Percentiles rank a stretch among this genome's conserved stretches.
Evolutionary conservation across 352 stramenopile genomes (phyloP).

Genomic region (Detonula confervacea): DNA sequence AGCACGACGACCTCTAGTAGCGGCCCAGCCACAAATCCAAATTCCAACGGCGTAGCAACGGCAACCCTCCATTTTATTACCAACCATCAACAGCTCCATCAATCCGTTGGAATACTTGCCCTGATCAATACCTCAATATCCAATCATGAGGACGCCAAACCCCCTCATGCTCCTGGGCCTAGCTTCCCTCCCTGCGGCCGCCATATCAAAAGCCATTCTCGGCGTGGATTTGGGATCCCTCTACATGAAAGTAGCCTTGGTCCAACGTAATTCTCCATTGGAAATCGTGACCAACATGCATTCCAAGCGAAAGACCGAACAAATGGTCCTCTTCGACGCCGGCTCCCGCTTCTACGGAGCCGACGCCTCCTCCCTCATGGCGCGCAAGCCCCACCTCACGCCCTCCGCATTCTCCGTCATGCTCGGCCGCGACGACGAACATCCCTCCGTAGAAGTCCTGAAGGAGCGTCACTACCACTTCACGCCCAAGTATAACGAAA

Average conservation of each 20-base stretch:
- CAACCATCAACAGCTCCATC: too few relatives aligned
- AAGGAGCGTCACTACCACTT: constrained; percentile 76
- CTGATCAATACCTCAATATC: too few relatives aligned
- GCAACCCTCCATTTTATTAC: too few relatives aligned
- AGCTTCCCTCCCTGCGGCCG: constrained; percentile 15
- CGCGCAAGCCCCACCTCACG: constrained; percentile 91
- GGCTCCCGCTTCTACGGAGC: constrained; percentile 94
- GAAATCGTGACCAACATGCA: constrained; percentile 98
- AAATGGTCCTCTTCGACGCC: constrained; percentile 86
- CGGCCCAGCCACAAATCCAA: too few relatives aligned
- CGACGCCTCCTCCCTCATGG: constrained; percentile 91
- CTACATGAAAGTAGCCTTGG: constrained; percentile 91
- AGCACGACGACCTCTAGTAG: too few relatives aligned
- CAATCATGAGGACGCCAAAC: constrained; percentile 8
- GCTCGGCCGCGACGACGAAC: constrained; percentile 88
- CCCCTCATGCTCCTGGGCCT: constrained; percentile 19
- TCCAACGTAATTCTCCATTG: constrained; percentile 93
- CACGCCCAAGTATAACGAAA: constrained; percentile 84
- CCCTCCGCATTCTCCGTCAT: constrained; percentile 90
- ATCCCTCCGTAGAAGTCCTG: constrained; percentile 82
- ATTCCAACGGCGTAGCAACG: too few relatives aligned
- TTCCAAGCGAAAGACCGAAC: constrained; percentile 98
- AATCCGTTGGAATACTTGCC: too few relatives aligned
- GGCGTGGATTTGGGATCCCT: constrained; percentile 96
- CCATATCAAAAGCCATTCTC: constrained; percentile 74